Base-by-base conservation (phyloP, 805 yeast genomes). In the Monosporozyma aquatica region DNA sequence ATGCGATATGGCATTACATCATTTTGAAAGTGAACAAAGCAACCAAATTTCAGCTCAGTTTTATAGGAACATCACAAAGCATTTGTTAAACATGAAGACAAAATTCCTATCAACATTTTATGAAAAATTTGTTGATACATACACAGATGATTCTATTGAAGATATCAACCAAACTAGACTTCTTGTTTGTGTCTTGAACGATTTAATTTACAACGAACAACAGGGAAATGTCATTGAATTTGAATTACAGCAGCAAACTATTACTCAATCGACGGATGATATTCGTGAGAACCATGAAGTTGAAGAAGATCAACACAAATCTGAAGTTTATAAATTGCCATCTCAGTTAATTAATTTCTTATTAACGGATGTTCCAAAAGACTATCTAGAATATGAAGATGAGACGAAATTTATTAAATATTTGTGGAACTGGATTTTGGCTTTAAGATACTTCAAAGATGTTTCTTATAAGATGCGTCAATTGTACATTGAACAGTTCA, bases 361-460 rank as follows among this genome's bases (percentile, higher is more conserved):
- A 5, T 41, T 49, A 6, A 43, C 50, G 6, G 50, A 57, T 2
- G 53, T 62, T 23, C 56, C 64, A 4, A 53, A 57, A 27, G 72
- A 68, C 20, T 68, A 67, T 43, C 47, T 69, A 22, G 75, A 59
- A 44, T 52, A 52, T 42, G 71, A 70, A 33, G 65, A 66, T 21
- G 65, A 62, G 18, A 45, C 50, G 23, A 56, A 55, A 3, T 56
- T 69, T 36, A 54, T 70, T 23, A 65, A 58, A 17, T 82, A 74
- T 54, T 50, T 82, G 26, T 80, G 84, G 80, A 65, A 76, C 43
- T 87, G 95, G 94, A 65, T 63, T 47, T 64, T 85, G 42, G 59
- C 83, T 0, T 69, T 83, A 47, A 65, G 64, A 23, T 78, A 78
- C 58, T 82, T 87, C 55, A 69, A 72, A 40, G 76, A 78, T 44